Evolutionary conservation across 2,329 filamentous ascomycete species (phyloP).

Genomic region (Ascochyta clinopodiicola): DNA sequence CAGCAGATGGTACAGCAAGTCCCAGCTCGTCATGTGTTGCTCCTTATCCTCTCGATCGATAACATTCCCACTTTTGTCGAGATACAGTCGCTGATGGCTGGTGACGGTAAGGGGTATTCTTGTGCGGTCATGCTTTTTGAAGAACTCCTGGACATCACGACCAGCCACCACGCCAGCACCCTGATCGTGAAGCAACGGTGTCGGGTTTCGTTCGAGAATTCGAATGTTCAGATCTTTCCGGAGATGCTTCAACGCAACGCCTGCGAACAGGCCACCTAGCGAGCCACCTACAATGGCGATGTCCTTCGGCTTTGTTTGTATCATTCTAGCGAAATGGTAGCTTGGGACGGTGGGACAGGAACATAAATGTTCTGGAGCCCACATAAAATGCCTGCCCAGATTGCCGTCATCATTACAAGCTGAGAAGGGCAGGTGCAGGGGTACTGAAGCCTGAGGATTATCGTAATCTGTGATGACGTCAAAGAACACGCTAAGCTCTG

Average conservation of each 20-base stretch:
- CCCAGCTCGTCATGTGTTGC: slow-evolving; percentile 41
- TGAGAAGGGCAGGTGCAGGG: background rate
- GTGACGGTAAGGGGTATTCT: slow-evolving; percentile 25
- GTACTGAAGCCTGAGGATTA: background rate
- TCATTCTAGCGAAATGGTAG: slow-evolving; percentile 9
- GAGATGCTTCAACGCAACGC: slow-evolving; percentile 31
- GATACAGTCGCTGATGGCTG: slow-evolving; percentile 29
- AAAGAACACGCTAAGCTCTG: background rate
- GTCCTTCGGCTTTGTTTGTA: slow-evolving; percentile 24
- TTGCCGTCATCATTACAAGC: slow-evolving; percentile 8
- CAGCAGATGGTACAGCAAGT: slow-evolving; percentile 34
- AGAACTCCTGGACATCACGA: slow-evolving; percentile 30
- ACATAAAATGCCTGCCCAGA: background rate
- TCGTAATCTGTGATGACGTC: background rate
- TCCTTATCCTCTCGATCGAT: slow-evolving; percentile 28
- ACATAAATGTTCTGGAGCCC: background rate
- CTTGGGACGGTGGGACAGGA: background rate
- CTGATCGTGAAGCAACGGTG: slow-evolving; percentile 34
- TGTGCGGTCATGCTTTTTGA: slow-evolving; percentile 28
- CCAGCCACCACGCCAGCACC: slow-evolving; percentile 37
- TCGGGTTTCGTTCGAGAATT: slow-evolving; percentile 36
- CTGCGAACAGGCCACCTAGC: slow-evolving; percentile 30
- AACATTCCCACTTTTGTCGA: slow-evolving; percentile 26
- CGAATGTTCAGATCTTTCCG: slow-evolving; percentile 29
- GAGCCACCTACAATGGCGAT: slow-evolving; percentile 35